phyloP scores from a whole-genome alignment of 2,329 filamentous ascomycete species.

The Huntiella abstrusa region DNA sequence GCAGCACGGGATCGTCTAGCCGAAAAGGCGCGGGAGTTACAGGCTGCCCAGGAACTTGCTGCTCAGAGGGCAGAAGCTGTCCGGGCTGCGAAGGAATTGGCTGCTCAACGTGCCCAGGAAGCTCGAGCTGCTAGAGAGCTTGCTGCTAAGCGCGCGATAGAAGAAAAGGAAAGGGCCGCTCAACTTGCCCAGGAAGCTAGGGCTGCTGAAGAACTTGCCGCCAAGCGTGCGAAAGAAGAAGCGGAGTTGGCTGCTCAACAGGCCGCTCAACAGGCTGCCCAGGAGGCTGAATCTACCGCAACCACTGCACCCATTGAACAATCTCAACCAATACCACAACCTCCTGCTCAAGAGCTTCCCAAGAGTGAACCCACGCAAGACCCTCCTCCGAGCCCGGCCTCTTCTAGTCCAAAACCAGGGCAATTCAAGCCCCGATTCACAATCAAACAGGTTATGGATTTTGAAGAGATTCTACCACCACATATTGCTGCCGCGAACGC shows the following conservation, averaged over 20 bases:
- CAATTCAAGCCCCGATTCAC: too few relatives aligned
- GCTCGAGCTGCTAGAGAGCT: background rate
- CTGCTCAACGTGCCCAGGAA: background rate
- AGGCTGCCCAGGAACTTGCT: background rate
- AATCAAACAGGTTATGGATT: too few relatives aligned
- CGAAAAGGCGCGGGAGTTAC: background rate
- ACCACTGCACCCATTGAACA: too few relatives aligned
- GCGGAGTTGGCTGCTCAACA: too few relatives aligned
- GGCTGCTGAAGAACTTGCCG: background rate
- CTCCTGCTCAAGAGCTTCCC: too few relatives aligned
- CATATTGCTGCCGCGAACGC: too few relatives aligned
- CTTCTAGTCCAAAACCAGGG: too few relatives aligned
- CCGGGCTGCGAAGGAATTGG: background rate
- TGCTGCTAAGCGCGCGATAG: background rate
- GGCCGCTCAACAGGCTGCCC: background rate
- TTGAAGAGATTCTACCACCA: too few relatives aligned
- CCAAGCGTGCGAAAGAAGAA: background rate
- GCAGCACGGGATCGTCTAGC: background rate
- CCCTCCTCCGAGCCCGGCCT: too few relatives aligned
- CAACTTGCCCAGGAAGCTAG: background rate
- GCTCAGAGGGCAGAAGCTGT: background rate
- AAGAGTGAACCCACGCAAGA: too few relatives aligned
- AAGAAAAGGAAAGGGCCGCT: background rate
- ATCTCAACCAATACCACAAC: too few relatives aligned
- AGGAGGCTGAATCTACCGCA: background rate